phyloP scores from a whole-genome alignment of 108 stramenopile genomes.

The Conticribra weissflogii region DNA sequence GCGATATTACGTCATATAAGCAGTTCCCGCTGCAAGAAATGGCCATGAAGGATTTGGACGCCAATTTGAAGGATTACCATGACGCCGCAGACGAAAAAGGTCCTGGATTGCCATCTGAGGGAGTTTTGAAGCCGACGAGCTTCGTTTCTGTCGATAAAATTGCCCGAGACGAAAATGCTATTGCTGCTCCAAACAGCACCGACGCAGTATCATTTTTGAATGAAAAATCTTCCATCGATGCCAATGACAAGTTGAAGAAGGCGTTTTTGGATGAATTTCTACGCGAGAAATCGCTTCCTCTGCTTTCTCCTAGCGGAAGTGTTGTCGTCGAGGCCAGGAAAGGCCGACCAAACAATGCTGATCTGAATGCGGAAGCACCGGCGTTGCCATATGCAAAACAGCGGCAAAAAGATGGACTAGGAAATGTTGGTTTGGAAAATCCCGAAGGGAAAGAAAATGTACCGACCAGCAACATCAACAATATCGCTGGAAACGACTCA shows the following conservation, averaged over 20 bases:
- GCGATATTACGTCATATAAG: conserved; percentile 24
- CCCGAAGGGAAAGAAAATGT: background rate
- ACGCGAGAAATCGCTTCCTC: background rate
- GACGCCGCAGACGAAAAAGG: background rate
- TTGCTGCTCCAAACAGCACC: background rate
- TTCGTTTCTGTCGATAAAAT: too few relatives aligned
- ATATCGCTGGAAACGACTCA: background rate
- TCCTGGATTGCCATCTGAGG: background rate
- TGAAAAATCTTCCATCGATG: background rate
- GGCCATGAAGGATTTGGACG: conserved; percentile 35
- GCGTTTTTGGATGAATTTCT: background rate
- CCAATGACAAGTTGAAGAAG: background rate
- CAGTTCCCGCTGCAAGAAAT: conserved; percentile 37
- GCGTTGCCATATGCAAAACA: too few relatives aligned
- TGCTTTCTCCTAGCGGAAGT: background rate
- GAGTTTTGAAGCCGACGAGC: background rate
- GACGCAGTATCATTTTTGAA: background rate
- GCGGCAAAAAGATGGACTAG: too few relatives aligned
- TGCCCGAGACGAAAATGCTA: background rate
- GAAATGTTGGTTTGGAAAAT: too few relatives aligned
- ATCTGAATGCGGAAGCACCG: too few relatives aligned
- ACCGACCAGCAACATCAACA: background rate
- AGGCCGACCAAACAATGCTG: background rate
- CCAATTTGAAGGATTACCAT: conserved; percentile 20
- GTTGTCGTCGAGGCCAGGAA: background rate